Evolutionary conservation across 805 yeast genomes (phyloP).

Genomic region (Cyberlindnera bimundalis): DNA sequence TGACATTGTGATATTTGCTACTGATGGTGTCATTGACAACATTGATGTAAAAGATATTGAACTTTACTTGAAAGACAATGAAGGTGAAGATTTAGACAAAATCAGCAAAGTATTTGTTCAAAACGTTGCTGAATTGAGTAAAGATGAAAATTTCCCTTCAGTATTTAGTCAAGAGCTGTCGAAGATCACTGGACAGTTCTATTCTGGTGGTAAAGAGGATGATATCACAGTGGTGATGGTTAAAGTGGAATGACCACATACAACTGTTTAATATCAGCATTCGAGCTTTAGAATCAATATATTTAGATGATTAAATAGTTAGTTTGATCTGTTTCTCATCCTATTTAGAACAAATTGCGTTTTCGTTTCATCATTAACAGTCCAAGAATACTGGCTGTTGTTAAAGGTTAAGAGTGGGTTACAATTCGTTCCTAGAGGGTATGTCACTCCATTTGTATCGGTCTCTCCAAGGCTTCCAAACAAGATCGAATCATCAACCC

Average conservation of each 20-base stretch:
- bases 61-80: constrained; percentile 55
- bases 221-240: constrained; percentile 85
- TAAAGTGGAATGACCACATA: constrained; percentile 32
- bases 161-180: constrained; percentile 82
- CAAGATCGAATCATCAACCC: too few relatives aligned
- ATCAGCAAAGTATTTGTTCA: constrained; percentile 56
- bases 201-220: constrained; percentile 93
- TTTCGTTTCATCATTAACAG: too few relatives aligned
- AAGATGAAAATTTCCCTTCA: constrained; percentile 71
- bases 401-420: too few relatives aligned
- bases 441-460: too few relatives aligned
- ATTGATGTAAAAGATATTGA: constrained; percentile 70
- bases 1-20: constrained; percentile 81
- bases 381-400: too few relatives aligned
- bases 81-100: constrained; percentile 36
- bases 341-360: too few relatives aligned
- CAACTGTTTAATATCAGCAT: too few relatives aligned
- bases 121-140: constrained; percentile 65
- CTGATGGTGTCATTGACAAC: constrained; percentile 94
- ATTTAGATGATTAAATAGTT: too few relatives aligned
- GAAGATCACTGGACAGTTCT: constrained; percentile 60
- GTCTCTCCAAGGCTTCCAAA: too few relatives aligned
- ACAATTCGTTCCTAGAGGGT: too few relatives aligned
- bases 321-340: too few relatives aligned
- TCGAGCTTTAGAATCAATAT: too few relatives aligned